Evolutionary conservation across 441 rosid species (phyloP).

Genomic region (Gossypium schwendimanii): DNA sequence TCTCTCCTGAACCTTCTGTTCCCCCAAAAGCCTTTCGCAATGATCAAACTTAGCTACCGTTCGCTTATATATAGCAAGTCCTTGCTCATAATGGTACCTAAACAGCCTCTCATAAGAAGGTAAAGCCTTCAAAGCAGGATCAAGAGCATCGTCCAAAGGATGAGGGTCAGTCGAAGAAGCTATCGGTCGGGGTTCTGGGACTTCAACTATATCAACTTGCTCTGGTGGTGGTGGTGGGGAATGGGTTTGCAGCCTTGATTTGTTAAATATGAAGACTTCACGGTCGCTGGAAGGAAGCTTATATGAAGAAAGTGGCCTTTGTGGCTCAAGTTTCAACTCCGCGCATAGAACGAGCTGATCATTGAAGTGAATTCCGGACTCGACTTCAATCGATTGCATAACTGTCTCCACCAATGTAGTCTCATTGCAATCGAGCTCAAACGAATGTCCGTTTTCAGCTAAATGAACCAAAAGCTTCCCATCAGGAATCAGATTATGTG

Average conservation of each 20-base stretch:
- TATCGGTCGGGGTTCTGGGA: slow-evolving; percentile 47
- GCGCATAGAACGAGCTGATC: slow-evolving; percentile 85
- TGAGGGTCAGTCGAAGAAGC: slow-evolving; percentile 49
- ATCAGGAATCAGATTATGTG: slow-evolving; percentile 38
- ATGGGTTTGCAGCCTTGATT: slow-evolving; percentile 58
- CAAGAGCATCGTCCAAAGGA: slow-evolving; percentile 74
- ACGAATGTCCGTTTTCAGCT: slow-evolving; percentile 84
- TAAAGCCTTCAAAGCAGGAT: slow-evolving; percentile 92
- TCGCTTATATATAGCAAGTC: slow-evolving; percentile 48
- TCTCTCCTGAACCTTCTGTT: slow-evolving; percentile 84
- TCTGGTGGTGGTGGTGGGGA: slow-evolving; percentile 60
- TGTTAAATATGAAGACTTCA: slow-evolving; percentile 78
- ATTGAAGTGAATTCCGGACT: slow-evolving; percentile 43
- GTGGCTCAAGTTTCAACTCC: slow-evolving; percentile 85
- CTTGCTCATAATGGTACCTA: slow-evolving; percentile 63
- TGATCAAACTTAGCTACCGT: slow-evolving; percentile 45
- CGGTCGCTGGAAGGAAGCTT: slow-evolving; percentile 66
- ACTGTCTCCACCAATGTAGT: slow-evolving; percentile 61
- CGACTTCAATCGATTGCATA: slow-evolving; percentile 58
- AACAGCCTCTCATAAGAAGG: slow-evolving; percentile 86
- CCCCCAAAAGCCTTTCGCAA: slow-evolving; percentile 65
- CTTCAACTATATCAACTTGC: slow-evolving; percentile 45
- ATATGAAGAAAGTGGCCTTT: slow-evolving; percentile 59
- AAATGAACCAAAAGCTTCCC: slow-evolving; percentile 75
- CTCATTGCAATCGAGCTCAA: slow-evolving; percentile 61